Base-by-base conservation (phyloP, 179 eudicot genomes). In the Camellia oleifera region DNA sequence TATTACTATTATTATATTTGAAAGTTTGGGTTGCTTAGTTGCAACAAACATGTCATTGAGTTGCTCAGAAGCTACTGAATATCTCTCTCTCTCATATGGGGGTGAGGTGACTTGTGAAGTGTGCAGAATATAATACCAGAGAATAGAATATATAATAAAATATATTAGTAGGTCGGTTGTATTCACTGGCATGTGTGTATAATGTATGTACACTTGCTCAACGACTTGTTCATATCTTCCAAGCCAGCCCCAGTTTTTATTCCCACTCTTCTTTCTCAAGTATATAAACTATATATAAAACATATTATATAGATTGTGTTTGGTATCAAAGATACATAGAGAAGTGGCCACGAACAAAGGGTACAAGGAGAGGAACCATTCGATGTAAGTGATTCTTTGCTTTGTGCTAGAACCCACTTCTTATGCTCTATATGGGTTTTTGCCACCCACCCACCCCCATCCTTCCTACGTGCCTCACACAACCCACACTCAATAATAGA, bases 41-140 rank as follows among this genome's bases (percentile, higher is more conserved):
- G 80, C 74, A 78, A 78, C 74, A 50, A 66, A 69, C 80, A 78
- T 68, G 75, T 56, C 52, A 7, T 76, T 76, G 79, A 50, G 79
- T 66, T 77, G 68, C 69, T 44, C 40, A 75, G 32, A 75, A 60
- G 78, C 68, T 60, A 61, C 78, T 75, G 23, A 23, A 17, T 74
- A 13, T 66, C 69, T 65, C 69, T 61, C 64, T 61, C 64, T 72
- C 76, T 53, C 44, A 9, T 13, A 17, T 32, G 40, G 40, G 40
- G 40, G 40, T 32, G 40, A 13, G 26, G 20, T 67, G 74, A 50
- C 74, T 78, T 54, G 8, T 53, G 62, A 54, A 54, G n/a, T 78
- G 46, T 40, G 18, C 65, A 40, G 57, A 32, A 67, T 66, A 77
- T 54, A 63, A 48, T 46, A 62, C 44, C 40, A 32, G 40, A 32